A percentile compares a stretch with the other conserved stretches of the same genome.
phyloP scores from a whole-genome alignment of 1,284 basidiomycete species.

The Ceratobasidium sp. region DNA sequence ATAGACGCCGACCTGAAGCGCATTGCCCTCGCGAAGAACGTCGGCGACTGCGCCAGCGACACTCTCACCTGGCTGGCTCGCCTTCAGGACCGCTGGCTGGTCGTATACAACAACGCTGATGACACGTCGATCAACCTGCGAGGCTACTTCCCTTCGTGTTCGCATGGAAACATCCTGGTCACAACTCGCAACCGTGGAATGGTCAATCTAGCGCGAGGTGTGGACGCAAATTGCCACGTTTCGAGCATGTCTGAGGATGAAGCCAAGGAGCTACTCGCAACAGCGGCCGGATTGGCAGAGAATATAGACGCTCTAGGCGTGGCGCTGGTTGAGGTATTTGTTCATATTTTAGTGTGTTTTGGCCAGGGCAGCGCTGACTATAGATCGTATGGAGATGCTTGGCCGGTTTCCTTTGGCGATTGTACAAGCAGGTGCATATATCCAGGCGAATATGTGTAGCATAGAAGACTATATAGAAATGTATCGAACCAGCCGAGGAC shows the following conservation, averaged over 20 bases:
- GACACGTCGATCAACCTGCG: not conserved
- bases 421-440: constrained; percentile 38
- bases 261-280: not conserved
- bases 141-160: not conserved
- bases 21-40: not conserved
- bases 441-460: not conserved
- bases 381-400: not conserved
- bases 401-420: constrained; percentile 23
- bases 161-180: not conserved
- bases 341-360: no score
- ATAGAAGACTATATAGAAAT: not conserved
- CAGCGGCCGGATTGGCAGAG: not conserved
- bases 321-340: no score
- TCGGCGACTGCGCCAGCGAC: not conserved
- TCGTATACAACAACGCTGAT: not conserved
- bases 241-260: no score
- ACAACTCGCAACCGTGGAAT: constrained; percentile 4
- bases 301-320: no score
- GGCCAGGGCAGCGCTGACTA: no score
- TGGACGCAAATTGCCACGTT: no score
- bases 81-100: not conserved
- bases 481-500: constrained; percentile 10
- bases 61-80: not conserved
- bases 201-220: no score
- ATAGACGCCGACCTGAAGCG: not conserved